phyloP scores from a whole-genome alignment of 2,329 filamentous ascomycete species.

The Aspergillus unguis region DNA sequence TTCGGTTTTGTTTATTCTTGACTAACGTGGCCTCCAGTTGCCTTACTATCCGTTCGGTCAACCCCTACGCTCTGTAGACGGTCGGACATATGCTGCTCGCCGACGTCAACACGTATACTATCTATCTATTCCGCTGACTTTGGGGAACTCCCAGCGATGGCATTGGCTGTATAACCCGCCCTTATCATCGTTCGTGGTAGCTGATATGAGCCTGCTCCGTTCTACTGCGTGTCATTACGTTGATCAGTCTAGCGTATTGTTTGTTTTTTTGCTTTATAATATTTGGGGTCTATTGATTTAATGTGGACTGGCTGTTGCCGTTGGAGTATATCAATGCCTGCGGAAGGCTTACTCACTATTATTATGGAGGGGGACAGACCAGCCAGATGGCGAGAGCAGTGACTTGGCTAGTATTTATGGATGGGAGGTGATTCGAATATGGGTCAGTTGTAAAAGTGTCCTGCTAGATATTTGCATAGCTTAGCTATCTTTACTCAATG shows the following conservation, averaged over 20 bases:
- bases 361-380: background rate
- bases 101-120: constrained; percentile 26
- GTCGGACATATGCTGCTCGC: constrained; percentile 16
- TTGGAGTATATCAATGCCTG: constrained; percentile 14
- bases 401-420: constrained; percentile 11
- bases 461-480: constrained; percentile 23
- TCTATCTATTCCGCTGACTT: constrained; percentile 14
- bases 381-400: constrained; percentile 5
- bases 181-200: constrained; percentile 7
- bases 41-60: constrained; percentile 51
- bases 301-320: constrained; percentile 9
- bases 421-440: constrained; percentile 10
- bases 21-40: constrained; percentile 37
- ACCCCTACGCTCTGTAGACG: constrained; percentile 48
- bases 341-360: background rate
- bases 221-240: constrained; percentile 18
- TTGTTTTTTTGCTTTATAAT: constrained; percentile 18
- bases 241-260: constrained; percentile 25
- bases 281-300: constrained; percentile 11
- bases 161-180: constrained; percentile 13
- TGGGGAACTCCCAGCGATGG: constrained; percentile 13
- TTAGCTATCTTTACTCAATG: constrained; percentile 17
- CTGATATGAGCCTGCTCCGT: constrained; percentile 3
- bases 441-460: constrained; percentile 20
- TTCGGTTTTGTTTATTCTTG: constrained; percentile 2